Conservation (phyloP, 2,329 filamentous ascomycete genomes). For the Exophiala alcalophila region DNA sequence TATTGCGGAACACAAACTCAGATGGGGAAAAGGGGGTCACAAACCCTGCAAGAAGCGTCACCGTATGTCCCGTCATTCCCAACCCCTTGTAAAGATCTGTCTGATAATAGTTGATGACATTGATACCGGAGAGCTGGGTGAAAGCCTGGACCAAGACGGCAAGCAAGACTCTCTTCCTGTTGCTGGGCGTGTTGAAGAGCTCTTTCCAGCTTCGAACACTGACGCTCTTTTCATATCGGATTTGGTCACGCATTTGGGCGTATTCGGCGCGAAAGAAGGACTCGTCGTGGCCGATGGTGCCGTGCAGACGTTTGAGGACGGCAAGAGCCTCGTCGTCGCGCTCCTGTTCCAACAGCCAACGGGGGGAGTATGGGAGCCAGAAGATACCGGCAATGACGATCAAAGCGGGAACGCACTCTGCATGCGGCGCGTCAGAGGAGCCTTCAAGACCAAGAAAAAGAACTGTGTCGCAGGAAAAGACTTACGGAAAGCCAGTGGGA, state of each 20-base stretch:
- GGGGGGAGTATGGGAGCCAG: slow-evolving; percentile 17
- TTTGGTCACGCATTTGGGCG: slow-evolving; percentile 13
- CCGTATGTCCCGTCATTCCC: slow-evolving; percentile 1
- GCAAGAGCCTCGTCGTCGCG: slow-evolving; percentile 42
- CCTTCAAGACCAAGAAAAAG: slow-evolving; percentile 3
- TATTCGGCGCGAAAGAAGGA: slow-evolving; percentile 30
- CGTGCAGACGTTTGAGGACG: slow-evolving; percentile 63
- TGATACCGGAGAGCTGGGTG: slow-evolving; percentile 47
- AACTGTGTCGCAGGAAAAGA: slow-evolving; percentile 31
- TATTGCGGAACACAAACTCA: no score
- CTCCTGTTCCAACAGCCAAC: slow-evolving; percentile 21
- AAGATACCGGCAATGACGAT: slow-evolving; percentile 53
- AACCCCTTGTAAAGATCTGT: slow-evolving; percentile 3
- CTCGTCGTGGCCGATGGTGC: slow-evolving; percentile 57
- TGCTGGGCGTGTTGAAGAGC: slow-evolving; percentile 4
- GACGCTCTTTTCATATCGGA: slow-evolving; percentile 1
- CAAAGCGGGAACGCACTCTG: slow-evolving; percentile 1
- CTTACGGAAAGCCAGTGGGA: slow-evolving; percentile 52
- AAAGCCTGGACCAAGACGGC: slow-evolving; percentile 59
- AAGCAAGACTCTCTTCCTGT: slow-evolving; percentile 51
- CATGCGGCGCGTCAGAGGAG: neutral
- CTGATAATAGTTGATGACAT: slow-evolving; percentile 35
- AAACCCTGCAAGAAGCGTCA: neutral
- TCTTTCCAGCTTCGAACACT: neutral
- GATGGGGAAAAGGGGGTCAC: no score